A percentile compares a stretch with the other conserved stretches of the same genome.
These are phyloP conservation scores for Aspergillus pseudoterreus DNA, from an alignment of 2,329 filamentous ascomycete species.

Conservation along the genomic window DNA sequence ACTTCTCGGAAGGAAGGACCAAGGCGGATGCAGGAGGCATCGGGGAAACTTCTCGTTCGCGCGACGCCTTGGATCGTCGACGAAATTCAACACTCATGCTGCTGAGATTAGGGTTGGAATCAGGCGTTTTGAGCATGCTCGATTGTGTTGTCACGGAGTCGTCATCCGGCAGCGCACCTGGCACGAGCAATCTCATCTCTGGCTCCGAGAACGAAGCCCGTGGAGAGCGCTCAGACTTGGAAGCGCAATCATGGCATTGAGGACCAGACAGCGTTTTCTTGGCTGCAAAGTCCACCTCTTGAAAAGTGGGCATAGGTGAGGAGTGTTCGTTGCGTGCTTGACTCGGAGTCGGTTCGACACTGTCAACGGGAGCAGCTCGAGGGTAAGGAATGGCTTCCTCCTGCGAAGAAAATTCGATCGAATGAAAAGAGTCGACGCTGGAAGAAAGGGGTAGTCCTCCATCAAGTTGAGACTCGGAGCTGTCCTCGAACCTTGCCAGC, in stretches of 20 bases:
- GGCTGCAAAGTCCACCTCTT: conserved; percentile 26
- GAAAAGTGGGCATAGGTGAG: neutral
- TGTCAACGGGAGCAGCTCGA: conserved; percentile 8
- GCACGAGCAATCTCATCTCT: neutral
- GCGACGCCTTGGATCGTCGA: conserved; percentile 54
- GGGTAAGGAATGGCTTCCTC: neutral
- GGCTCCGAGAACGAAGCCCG: conserved; percentile 7
- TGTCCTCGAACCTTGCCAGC: conserved; percentile 37
- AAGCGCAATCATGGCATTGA: conserved; percentile 8
- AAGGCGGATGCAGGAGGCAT: conserved; percentile 66
- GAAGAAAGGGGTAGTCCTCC: conserved; percentile 31
- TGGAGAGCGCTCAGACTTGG: conserved; percentile 1
- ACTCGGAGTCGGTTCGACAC: neutral
- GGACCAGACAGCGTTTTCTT: conserved; percentile 1
- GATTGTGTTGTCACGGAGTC: neutral
- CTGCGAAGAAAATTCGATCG: neutral
- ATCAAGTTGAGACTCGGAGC: conserved; percentile 22
- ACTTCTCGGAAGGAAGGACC: conserved; percentile 49
- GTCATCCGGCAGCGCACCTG: conserved; percentile 2
- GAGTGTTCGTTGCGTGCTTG: neutral
- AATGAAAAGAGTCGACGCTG: conserved; percentile 38
- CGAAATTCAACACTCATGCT: conserved; percentile 39
- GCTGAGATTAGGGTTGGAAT: conserved; percentile 20
- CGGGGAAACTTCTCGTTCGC: conserved; percentile 60
- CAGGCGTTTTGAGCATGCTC: conserved; percentile 27